Base-by-base conservation (phyloP, 108 stramenopile species). In the Skeletonema tropicum region DNA sequence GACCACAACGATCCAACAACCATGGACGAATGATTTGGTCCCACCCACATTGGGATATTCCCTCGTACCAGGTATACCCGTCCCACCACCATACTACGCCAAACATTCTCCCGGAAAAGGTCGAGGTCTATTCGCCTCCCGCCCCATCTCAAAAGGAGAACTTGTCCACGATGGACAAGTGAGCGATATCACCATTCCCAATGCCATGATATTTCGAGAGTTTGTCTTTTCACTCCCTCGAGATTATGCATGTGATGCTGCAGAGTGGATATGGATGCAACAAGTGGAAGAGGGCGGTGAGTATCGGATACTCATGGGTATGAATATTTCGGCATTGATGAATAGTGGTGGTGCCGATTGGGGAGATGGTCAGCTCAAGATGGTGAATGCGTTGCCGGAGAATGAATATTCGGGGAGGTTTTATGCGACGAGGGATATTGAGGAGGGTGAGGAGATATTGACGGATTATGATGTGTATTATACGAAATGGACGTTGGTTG, bases 381-480 rank as follows among this genome's bases (percentile, higher is more conserved):
- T 19, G 32, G 61, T 62, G 8, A 62, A 62, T 39, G 32, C n/a
- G n/a, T n/a, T n/a, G n/a, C n/a, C n/a, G n/a, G n/a, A n/a, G n/a
- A n/a, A n/a, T n/a, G n/a, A n/a, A n/a, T 39, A 36, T 62, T 33
- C 31, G 61, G 58, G 87, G 12, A 82, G 83, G 5, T 86, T 76
- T 30, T 60, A 86, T 39, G 88, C 91, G 8, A 71, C 68, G 9
- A 55, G 80, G 11, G 77, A 89, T 62, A 89, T 92, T 74, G 41
- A 42, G 26, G 68, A 78, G 38, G 87, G 85, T 2, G 91, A 92
- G 41, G 91, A 92, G 58, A 31, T 92, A 31, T 80, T 89, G 30
- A 70, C 88, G 45, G 75, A 89, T 77, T 92, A 92, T 77, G 88
- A 88, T 14, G 59, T 65, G 14, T 68, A 32, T 52, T 57, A 32